These are phyloP conservation scores for Penicillium bialowiezense DNA, from an alignment of 495 filamentous ascomycete species.

Conservation along the genomic window DNA sequence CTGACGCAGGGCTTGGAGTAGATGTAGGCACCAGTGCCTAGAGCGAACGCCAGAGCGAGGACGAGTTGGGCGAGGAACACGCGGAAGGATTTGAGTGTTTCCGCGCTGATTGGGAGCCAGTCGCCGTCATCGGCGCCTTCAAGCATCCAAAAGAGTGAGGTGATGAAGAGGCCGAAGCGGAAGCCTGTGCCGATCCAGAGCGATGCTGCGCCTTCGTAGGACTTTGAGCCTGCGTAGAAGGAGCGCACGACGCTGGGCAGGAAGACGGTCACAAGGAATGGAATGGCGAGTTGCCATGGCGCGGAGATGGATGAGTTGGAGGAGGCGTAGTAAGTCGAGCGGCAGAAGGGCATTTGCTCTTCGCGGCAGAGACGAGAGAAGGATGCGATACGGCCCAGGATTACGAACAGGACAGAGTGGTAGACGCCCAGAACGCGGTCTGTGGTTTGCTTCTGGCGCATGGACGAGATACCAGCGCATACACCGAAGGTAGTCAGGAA, in stretches of 20 bases:
- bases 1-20: slow-evolving; percentile 75
- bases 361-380: slow-evolving; percentile 93
- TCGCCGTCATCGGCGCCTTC: slow-evolving; percentile 87
- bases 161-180: slow-evolving; percentile 69
- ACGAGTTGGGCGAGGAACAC: slow-evolving; percentile 73
- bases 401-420: slow-evolving; percentile 79
- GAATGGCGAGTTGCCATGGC: slow-evolving; percentile 82
- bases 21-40: slow-evolving; percentile 66
- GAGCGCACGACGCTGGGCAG: slow-evolving; percentile 76
- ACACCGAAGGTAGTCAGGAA: slow-evolving; percentile 87
- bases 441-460: slow-evolving; percentile 58
- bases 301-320: slow-evolving; percentile 89
- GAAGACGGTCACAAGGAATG: slow-evolving; percentile 67
- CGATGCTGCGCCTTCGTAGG: slow-evolving; percentile 79
- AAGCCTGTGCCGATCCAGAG: slow-evolving; percentile 81
- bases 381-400: slow-evolving; percentile 78
- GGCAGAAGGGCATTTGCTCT: slow-evolving; percentile 97
- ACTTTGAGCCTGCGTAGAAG: slow-evolving; percentile 72
- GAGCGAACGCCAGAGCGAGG: slow-evolving; percentile 62
- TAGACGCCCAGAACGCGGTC: slow-evolving; percentile 74
- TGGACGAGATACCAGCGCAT: slow-evolving; percentile 65
- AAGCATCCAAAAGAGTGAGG: slow-evolving; percentile 82
- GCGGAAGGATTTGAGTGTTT: slow-evolving; percentile 68
- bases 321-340: slow-evolving; percentile 92
- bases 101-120: slow-evolving; percentile 67